Base-by-base conservation (phyloP, 306 rosid genomes). In the Crotalaria pallida region DNA sequence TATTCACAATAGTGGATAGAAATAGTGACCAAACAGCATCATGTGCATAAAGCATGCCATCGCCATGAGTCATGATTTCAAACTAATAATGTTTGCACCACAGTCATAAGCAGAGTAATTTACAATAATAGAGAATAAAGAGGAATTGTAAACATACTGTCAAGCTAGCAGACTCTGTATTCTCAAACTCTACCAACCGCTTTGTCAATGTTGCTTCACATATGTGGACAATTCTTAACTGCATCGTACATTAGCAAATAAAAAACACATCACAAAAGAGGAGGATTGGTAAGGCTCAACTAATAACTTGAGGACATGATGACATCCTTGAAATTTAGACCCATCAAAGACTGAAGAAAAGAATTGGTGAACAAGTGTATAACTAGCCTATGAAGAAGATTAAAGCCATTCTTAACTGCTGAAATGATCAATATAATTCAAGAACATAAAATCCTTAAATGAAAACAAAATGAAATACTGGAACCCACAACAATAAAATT, bases 141-240 rank as follows among this genome's bases (percentile, higher is more conserved):
- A 15, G 34, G 57, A 41, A 17, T 52, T 27, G 63, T 65, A 73
- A 58, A 82, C 89, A 40, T 84, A 93, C 97, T 58, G 97, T 93
- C 86, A 90, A 87, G 86, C 91, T 85, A 55, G 90, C 88, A 48
- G 97, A 90, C 56, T 90, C 91, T 5, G 96, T 93, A 75, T 88
- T 82, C 90, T 90, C 98, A 56, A 90, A 93, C 74, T 93, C 97
- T 12, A 85, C 84, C 83, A 93, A 75, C 52, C 98, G 86, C 80
- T 90, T 93, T 9, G 91, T 86, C 86, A 93, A 79, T 24, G 94
- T 93, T 69, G 87, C 90, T 74, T 93, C 98, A 79, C 98, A 93
- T 68, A 93, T 85, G 84, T 90, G 96, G 21, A 88, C 96, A 17
- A 90, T 78, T 80, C 83, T 85, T 11, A 87, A 80, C 98, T 93